Evolutionary conservation across 2,329 filamentous ascomycete genomes (phyloP).

Genomic region (Pseudogymnoascus sp.): DNA sequence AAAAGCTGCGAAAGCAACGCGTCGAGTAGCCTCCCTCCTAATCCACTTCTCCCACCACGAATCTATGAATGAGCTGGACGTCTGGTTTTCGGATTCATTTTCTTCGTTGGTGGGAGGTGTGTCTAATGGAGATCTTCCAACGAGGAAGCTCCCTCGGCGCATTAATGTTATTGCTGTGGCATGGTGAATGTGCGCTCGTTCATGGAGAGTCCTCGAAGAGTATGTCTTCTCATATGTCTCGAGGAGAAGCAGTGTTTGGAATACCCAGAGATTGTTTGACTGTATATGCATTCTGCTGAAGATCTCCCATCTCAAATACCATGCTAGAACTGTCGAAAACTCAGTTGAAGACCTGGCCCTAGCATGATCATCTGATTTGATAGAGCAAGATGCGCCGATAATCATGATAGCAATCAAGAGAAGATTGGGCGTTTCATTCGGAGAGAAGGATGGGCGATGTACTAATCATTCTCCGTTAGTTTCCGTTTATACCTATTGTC

Average conservation of each 20-base stretch:
- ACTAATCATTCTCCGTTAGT: slow-evolving; percentile 33
- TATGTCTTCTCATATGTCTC: slow-evolving; percentile 99
- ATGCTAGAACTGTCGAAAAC: slow-evolving; percentile 81
- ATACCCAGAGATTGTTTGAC: slow-evolving; percentile 91
- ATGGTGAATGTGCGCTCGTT: slow-evolving; percentile 93
- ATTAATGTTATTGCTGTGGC: slow-evolving; percentile 92
- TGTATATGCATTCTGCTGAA: slow-evolving; percentile 87
- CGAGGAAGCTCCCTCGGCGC: slow-evolving; percentile 84
- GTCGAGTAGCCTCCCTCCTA: slow-evolving; percentile 80
- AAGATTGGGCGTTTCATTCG: slow-evolving; percentile 77
- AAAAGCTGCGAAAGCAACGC: slow-evolving; percentile 89
- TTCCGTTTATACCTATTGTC: not conserved
- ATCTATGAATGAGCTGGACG: slow-evolving; percentile 53
- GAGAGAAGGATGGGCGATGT: slow-evolving; percentile 87
- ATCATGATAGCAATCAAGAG: slow-evolving; percentile 84
- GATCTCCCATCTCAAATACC: slow-evolving; percentile 91
- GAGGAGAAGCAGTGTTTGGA: slow-evolving; percentile 80
- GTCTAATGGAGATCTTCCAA: slow-evolving; percentile 79
- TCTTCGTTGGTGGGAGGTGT: slow-evolving; percentile 66
- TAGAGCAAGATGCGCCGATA: slow-evolving; percentile 82
- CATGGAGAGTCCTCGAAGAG: slow-evolving; percentile 82
- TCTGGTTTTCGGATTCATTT: slow-evolving; percentile 25
- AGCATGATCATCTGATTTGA: slow-evolving; percentile 69
- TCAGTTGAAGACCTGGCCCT: slow-evolving; percentile 69
- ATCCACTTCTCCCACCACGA: slow-evolving; percentile 98